A percentile compares a stretch with the other conserved stretches of the same genome.
phyloP scores from a whole-genome alignment of 352 stramenopile genomes.

The Globisporangium cylindrosporum region DNA sequence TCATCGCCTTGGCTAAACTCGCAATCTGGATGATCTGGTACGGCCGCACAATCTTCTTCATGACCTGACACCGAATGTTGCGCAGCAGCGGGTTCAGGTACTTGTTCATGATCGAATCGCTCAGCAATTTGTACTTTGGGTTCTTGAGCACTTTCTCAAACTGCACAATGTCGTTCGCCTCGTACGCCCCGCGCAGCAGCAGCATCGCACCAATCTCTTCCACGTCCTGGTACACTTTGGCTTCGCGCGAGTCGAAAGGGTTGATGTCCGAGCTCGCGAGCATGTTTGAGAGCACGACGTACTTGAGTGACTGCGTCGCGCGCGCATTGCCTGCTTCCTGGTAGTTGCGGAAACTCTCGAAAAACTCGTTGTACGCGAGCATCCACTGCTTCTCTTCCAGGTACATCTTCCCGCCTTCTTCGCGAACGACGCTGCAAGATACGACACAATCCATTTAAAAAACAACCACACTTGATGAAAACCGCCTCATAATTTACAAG shows the following conservation, averaged over 20 bases:
- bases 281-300: conserved; percentile 93
- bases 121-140: conserved; percentile 89
- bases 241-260: conserved; percentile 91
- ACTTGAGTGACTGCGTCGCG: conserved; percentile 90
- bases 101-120: conserved; percentile 92
- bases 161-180: conserved; percentile 88
- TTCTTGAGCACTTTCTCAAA: conserved; percentile 93
- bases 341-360: conserved; percentile 92
- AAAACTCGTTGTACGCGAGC: conserved; percentile 93
- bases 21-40: conserved; percentile 90
- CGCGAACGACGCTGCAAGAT: conserved; percentile 66
- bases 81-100: conserved; percentile 89
- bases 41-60: conserved; percentile 88
- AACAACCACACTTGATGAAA: not conserved
- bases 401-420: conserved; percentile 94
- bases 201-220: conserved; percentile 80
- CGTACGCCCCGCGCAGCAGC: conserved; percentile 65
- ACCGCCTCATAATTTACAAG: not conserved
- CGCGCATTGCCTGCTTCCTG: conserved; percentile 88
- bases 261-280: conserved; percentile 91
- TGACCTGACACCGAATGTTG: conserved; percentile 93
- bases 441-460: conserved; percentile 8
- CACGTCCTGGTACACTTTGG: conserved; percentile 89
- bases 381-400: conserved; percentile 87
- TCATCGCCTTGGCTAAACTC: conserved; percentile 88